Base-by-base conservation (phyloP, 1,284 basidiomycete species). In the Pseudozyma sp. region DNA sequence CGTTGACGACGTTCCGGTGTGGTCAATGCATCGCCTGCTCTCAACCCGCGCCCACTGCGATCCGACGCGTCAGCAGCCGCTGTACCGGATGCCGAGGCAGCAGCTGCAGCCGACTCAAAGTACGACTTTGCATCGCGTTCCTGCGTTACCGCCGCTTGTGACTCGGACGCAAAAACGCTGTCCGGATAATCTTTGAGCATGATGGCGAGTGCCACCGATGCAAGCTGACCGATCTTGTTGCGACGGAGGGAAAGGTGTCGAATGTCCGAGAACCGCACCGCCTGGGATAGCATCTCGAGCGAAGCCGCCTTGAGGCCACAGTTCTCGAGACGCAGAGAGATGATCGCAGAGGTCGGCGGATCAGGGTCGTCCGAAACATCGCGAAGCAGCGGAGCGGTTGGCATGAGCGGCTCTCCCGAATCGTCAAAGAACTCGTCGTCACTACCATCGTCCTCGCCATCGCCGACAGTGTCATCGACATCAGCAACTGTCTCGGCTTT, bases 241-340 rank as follows among this genome's bases (percentile, higher is more conserved):
- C 77, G 73, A 31, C 81, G 75, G 7, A 84, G 66, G 30, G 79
- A 81, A 8, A 84, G 57, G 42, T 84, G 82, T n/a, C 70, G 73
- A 8, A 84, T 64, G 13, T 77, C 71, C 6, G 81, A 82, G 47
- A 59, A 67, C 2, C 81, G 80, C 29, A 84, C 78, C 7, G 77
- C 68, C 29, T 79, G 65, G 1, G 79, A 76, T 0, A 84, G 57
- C 54, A 75, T 52, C 37, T 82, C 81, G 33, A 83, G 63, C 19
- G 79, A 58, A 8, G 67, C 60, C 4, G 77, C 62, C 40, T 77
- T 73, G 16, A 84, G 64, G 10, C 64, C 67, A 48, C 81, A 82
- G 34, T 80, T 79, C 43, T 84, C 82, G 11, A 84, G 68, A 0
- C 81, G 74, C 8, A 84, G 63, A 40, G 79, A 80, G 50, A 74